Evolutionary conservation across 2,329 filamentous ascomycete genomes (phyloP).

Genomic region (Colletotrichum sp.): DNA sequence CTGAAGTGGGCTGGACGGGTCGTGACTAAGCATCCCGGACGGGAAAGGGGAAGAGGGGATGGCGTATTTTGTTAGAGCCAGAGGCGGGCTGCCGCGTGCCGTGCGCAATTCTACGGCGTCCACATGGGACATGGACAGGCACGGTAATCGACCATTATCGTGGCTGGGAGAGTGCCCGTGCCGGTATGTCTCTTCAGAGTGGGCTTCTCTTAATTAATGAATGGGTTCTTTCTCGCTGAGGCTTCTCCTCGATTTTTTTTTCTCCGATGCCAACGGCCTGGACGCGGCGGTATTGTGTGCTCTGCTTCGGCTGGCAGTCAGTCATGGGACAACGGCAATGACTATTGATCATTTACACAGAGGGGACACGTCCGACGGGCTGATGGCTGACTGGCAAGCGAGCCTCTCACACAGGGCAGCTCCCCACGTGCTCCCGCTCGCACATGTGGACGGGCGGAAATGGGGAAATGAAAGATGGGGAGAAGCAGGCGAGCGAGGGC

Average conservation of each 20-base stretch:
- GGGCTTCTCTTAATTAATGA: not conserved
- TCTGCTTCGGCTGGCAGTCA: not conserved
- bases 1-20: not conserved
- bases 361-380: not conserved
- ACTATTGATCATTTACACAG: not conserved
- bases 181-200: not conserved
- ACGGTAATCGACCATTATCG: not conserved
- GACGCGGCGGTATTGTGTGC: not conserved
- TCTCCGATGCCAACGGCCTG: not conserved
- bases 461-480: slow-evolving; percentile 6
- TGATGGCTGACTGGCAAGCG: not conserved
- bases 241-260: not conserved
- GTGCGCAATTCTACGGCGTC: not conserved
- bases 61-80: not conserved
- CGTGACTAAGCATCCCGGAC: not conserved
- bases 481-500: not conserved
- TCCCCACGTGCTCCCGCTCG: slow-evolving; percentile 11
- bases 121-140: not conserved
- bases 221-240: not conserved
- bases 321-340: not conserved
- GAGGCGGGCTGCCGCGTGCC: not conserved
- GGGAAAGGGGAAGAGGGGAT: not conserved
- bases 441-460: slow-evolving; percentile 3
- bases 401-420: slow-evolving; percentile 12
- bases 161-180: not conserved